Evolutionary conservation across 2,329 filamentous ascomycete species (phyloP).

Genomic region (Talaromyces marneffei): DNA sequence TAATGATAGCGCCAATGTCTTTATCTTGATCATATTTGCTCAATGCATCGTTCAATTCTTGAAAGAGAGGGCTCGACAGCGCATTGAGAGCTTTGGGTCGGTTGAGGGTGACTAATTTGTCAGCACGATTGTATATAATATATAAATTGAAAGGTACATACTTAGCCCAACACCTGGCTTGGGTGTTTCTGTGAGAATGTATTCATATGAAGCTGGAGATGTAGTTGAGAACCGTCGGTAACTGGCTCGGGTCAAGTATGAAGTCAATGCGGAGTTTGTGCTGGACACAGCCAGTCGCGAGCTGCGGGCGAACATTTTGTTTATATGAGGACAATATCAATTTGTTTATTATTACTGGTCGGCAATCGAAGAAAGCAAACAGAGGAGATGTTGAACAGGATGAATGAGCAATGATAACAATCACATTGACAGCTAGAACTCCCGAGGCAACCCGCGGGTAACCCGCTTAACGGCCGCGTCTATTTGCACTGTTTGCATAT

Average conservation of each 20-base stretch:
- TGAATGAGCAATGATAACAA: not conserved
- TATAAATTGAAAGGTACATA: constrained; percentile 39
- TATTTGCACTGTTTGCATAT: constrained; percentile 14
- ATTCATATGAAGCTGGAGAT: constrained; percentile 58
- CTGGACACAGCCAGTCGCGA: constrained; percentile 57
- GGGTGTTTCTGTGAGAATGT: constrained; percentile 74
- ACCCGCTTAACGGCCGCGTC: not conserved
- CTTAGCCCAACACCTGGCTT: constrained; percentile 86
- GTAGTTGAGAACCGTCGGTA: constrained; percentile 38
- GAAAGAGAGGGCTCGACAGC: constrained; percentile 82
- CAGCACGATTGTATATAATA: not conserved
- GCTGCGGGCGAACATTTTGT: constrained; percentile 41
- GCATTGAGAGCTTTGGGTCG: constrained; percentile 95
- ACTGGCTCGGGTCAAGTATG: constrained; percentile 29
- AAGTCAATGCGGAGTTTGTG: constrained; percentile 35
- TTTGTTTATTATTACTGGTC: not conserved
- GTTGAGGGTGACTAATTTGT: constrained; percentile 71
- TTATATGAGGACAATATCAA: not conserved
- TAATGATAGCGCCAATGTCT: constrained; percentile 67
- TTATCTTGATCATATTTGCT: constrained; percentile 63
- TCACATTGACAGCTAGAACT: not conserved
- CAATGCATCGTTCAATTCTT: constrained; percentile 78
- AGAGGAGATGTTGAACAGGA: not conserved
- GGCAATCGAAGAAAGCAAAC: not conserved
- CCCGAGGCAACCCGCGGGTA: constrained; percentile 15